Base-by-base conservation (phyloP, 208 protist species). In the Wallacemonas rigidus region DNA sequence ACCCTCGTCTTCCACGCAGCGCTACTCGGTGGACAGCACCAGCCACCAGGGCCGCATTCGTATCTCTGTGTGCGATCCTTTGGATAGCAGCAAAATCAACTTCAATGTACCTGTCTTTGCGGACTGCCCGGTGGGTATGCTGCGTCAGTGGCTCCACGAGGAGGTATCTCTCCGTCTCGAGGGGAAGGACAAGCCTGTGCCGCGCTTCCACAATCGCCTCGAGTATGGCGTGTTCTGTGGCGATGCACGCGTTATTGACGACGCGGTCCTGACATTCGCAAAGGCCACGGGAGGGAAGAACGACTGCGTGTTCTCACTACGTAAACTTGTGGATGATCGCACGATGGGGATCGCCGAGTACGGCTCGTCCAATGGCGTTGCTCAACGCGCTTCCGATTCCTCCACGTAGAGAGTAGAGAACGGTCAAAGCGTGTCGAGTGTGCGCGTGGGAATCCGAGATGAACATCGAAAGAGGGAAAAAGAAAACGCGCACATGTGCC, bases 281-380 rank as follows among this genome's bases (percentile, higher is more conserved):
- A 63, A 78, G 43, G 81, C 73, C 39, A 89, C 83, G 26, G 26
- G 67, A n/a, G 78, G 83, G n/a, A 68, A 74, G 43, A 86, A 87
- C 72, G 81, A 91, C 71, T 84, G 67, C 64, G 61, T 88, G 15
- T 91, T 88, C 36, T 85, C 77, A 15, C 74, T 88, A 17, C 69
- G 64, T 40, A 50, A 67, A 38, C 55, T 44, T 36, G 35, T 67
- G 53, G 57, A 53, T 26, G 51, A 65, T 17, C 60, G 60, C 60
- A 26, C 8, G n/a, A 50, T 41, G 40, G 60, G 60, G 11, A 4
- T 65, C 40, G 55, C 61, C 15, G 38, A 70, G 41, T 41, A 26
- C 48, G 39, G 36, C 61, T 76, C 40, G 12, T 76, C 44, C 58
- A 26, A 63, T 40, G 69, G 64, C 48, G 68, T 64, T 51, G 48